These are phyloP conservation scores for Colletotrichum euphorbiae DNA, from an alignment of 2,329 filamentous ascomycete species.

Conservation along the genomic window DNA sequence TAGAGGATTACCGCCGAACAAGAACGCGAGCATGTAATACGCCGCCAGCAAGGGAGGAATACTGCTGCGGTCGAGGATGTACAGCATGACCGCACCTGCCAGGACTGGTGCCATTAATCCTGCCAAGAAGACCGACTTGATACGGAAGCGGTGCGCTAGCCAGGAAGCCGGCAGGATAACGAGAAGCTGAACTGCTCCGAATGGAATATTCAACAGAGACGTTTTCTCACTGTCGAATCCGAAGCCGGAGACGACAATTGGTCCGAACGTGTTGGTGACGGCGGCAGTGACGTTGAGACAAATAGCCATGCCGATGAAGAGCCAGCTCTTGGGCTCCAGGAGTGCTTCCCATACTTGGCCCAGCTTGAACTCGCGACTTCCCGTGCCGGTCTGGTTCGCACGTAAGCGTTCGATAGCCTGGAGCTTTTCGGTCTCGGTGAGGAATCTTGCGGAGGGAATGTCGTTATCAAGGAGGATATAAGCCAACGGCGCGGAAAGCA, in stretches of 20 bases:
- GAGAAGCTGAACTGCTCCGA: slow-evolving; percentile 70
- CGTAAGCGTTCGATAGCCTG: slow-evolving; percentile 78
- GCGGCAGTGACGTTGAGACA: slow-evolving; percentile 73
- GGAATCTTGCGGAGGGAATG: slow-evolving; percentile 63
- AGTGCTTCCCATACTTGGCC: slow-evolving; percentile 69
- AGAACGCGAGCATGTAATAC: slow-evolving; percentile 75
- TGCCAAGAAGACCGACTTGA: slow-evolving; percentile 68
- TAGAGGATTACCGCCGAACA: slow-evolving; percentile 74
- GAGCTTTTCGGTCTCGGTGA: slow-evolving; percentile 74
- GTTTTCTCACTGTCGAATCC: slow-evolving; percentile 69
- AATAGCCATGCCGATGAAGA: slow-evolving; percentile 71
- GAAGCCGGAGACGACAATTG: slow-evolving; percentile 70
- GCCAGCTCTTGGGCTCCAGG: slow-evolving; percentile 64
- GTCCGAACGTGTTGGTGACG: slow-evolving; percentile 74
- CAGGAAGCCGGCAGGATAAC: slow-evolving; percentile 70
- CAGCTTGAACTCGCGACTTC: slow-evolving; percentile 75
- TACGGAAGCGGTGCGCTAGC: slow-evolving; percentile 65
- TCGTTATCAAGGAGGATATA: slow-evolving; percentile 72
- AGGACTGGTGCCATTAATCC: slow-evolving; percentile 69
- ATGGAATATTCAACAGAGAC: slow-evolving; percentile 74
- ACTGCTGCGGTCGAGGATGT: slow-evolving; percentile 58
- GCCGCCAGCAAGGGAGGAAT: slow-evolving; percentile 63
- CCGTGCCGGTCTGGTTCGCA: slow-evolving; percentile 80
- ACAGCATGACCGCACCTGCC: slow-evolving; percentile 68
- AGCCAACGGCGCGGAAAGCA: slow-evolving; percentile 66